Conservation (phyloP, 345 rosid genomes). For the Hibiscus syriacus region DNA sequence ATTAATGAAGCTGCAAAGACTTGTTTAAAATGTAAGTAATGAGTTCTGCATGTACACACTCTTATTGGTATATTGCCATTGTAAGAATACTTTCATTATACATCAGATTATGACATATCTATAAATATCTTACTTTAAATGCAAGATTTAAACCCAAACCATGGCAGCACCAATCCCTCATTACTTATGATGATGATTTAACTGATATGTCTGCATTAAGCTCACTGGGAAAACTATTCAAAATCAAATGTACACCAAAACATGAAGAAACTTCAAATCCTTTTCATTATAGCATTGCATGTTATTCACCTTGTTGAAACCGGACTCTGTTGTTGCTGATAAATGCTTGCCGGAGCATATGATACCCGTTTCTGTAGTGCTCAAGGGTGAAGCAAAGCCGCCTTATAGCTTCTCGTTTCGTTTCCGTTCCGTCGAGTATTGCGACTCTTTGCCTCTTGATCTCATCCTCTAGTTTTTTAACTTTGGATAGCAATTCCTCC, state of each 20-base stretch:
- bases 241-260: neutral
- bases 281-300: neutral
- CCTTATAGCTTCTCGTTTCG: constrained; percentile 67
- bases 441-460: constrained; percentile 33
- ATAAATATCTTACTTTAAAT: neutral
- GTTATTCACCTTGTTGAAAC: constrained; percentile 13
- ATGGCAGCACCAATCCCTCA: neutral
- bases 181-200: neutral
- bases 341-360: constrained; percentile 40
- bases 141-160: neutral
- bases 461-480: constrained; percentile 39
- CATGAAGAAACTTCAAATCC: neutral
- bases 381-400: constrained; percentile 66
- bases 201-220: neutral
- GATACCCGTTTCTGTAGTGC: constrained; percentile 45
- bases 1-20: too few species aligned
- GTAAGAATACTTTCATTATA: neutral
- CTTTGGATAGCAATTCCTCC: constrained; percentile 31
- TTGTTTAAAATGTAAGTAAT: too few species aligned
- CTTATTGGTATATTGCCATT: neutral
- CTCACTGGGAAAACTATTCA: neutral
- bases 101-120: neutral
- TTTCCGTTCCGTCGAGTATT: constrained; percentile 48
- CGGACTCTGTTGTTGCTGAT: constrained; percentile 25
- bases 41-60: too few species aligned